phyloP scores from a whole-genome alignment of 192 early-diverging fungal genomes.

The Backusella parvicylindrica region DNA sequence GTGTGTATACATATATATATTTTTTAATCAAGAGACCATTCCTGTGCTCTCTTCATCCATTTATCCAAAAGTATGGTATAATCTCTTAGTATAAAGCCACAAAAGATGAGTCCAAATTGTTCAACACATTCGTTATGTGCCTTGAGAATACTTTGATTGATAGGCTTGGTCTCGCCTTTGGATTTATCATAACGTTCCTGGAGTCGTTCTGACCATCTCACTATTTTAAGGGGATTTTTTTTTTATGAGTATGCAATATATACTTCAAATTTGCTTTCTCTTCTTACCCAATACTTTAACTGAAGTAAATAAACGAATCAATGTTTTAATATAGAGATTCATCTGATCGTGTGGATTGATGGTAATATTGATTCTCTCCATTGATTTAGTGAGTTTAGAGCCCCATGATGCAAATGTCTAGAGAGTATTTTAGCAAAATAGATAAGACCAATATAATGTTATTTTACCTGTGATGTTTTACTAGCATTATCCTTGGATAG shows the following conservation, averaged over 20 bases:
- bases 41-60: slow-evolving; percentile 7
- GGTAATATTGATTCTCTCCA: slow-evolving; percentile 1
- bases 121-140: not conserved
- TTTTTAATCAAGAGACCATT: slow-evolving; percentile 10
- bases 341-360: not conserved
- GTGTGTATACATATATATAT: not conserved
- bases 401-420: not conserved
- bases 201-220: not conserved
- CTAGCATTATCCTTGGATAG: not conserved
- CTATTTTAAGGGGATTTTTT: not conserved
- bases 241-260: not conserved
- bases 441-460: too few relatives aligned
- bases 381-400: not conserved
- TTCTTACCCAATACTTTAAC: slow-evolving; percentile 13
- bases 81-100: slow-evolving; percentile 15
- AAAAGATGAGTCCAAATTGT: not conserved
- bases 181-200: not conserved
- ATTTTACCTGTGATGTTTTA: slow-evolving; percentile 14
- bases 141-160: not conserved
- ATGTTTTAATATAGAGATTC: slow-evolving; percentile 4
- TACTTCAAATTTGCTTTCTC: not conserved
- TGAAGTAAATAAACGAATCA: slow-evolving; percentile 2
- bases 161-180: not conserved
- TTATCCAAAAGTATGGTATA: slow-evolving; percentile 8
- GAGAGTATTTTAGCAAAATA: too few relatives aligned